phyloP scores from a whole-genome alignment of 2,329 filamentous ascomycete species.

The Apiospora aurea region DNA sequence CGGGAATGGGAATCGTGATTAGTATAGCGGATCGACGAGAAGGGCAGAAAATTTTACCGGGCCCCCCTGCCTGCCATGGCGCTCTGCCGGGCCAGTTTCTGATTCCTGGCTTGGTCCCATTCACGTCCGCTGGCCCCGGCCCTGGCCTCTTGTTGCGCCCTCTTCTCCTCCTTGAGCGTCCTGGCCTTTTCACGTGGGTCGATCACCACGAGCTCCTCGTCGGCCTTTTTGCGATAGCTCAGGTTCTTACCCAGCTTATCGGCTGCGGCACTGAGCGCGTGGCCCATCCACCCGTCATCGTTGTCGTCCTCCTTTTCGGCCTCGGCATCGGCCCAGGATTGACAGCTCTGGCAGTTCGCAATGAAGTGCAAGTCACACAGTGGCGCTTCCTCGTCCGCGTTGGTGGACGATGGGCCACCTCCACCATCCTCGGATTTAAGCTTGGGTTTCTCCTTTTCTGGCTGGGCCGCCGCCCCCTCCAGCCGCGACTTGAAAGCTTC shows the following conservation, averaged over 20 bases:
- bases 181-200: conserved; percentile 86
- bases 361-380: conserved; percentile 97
- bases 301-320: conserved; percentile 64
- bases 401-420: conserved; percentile 33
- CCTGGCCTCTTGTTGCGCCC: conserved; percentile 62
- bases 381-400: conserved; percentile 71
- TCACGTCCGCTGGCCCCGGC: conserved; percentile 59
- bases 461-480: conserved; percentile 52
- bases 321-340: conserved; percentile 75
- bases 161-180: conserved; percentile 72
- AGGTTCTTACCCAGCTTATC: conserved; percentile 92
- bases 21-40: conserved; percentile 18
- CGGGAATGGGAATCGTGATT: conserved; percentile 21
- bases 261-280: conserved; percentile 84
- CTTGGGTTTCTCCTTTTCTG: conserved; percentile 41
- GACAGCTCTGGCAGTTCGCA: conserved; percentile 91
- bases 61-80: conserved; percentile 65
- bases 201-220: conserved; percentile 91
- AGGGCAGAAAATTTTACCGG: conserved; percentile 45
- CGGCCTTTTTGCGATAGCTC: conserved; percentile 87
- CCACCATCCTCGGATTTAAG: conserved; percentile 39
- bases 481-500: conserved; percentile 83
- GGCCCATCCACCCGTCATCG: conserved; percentile 82
- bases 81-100: conserved; percentile 60
- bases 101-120: conserved; percentile 66